Evolutionary conservation across 108 stramenopile genomes (phyloP).

Genomic region (Nitzschia inconspicua): DNA sequence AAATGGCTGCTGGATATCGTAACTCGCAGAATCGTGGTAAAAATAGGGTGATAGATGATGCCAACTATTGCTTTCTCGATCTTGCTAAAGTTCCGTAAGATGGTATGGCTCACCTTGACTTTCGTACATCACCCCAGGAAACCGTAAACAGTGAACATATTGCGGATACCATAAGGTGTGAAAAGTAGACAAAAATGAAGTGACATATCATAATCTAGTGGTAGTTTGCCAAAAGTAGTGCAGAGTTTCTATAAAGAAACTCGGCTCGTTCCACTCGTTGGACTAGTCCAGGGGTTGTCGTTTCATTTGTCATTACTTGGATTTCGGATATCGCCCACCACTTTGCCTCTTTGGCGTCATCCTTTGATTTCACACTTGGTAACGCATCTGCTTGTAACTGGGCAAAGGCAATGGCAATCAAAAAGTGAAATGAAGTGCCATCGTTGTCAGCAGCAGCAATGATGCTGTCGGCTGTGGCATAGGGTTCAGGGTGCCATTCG

Average conservation of each 20-base stretch:
- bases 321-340: slow-evolving; percentile 26
- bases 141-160: too few species aligned
- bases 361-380: slow-evolving; percentile 15
- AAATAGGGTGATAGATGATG: too few species aligned
- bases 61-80: too few species aligned
- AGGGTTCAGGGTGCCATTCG: neutral
- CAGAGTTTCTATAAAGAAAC: slow-evolving; percentile 11
- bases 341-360: slow-evolving; percentile 31
- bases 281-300: slow-evolving; percentile 8
- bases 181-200: too few species aligned
- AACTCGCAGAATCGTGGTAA: too few species aligned
- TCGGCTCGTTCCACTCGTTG: slow-evolving; percentile 15
- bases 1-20: slow-evolving; percentile 20
- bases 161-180: too few species aligned
- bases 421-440: slow-evolving; percentile 47
- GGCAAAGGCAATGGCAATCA: slow-evolving; percentile 41
- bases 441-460: slow-evolving; percentile 25
- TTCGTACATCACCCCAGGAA: too few species aligned
- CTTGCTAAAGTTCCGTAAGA: too few species aligned
- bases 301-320: neutral
- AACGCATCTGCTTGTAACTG: neutral
- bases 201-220: too few species aligned
- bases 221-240: too few species aligned
- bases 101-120: too few species aligned
- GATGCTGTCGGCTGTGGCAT: neutral